These are phyloP conservation scores for Lathyrus aphaca DNA, from an alignment of 306 rosid genomes.

Conservation along the genomic window DNA sequence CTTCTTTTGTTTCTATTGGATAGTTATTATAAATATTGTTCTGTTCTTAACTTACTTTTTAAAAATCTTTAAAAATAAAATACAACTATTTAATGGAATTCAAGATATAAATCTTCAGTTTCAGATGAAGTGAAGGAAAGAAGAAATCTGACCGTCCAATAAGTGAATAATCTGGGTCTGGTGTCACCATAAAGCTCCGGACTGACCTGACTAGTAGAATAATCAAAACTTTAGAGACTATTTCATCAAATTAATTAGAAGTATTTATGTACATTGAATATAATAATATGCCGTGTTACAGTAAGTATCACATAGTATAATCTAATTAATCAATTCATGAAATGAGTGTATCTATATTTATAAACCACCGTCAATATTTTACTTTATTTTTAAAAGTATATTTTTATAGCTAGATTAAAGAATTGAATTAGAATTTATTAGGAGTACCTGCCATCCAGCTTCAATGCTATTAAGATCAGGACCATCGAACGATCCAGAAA, in stretches of 20 bases:
- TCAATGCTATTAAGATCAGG: slow-evolving; percentile 96
- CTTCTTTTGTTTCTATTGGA: no score
- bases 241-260: slow-evolving; percentile 2
- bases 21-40: no score
- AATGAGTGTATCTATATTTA: background rate
- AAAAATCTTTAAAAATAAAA: no score
- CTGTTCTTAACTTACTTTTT: no score
- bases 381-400: no score
- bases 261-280: background rate
- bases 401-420: background rate
- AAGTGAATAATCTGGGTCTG: slow-evolving; percentile 91
- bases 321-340: slow-evolving; percentile 9
- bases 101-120: no score
- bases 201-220: slow-evolving; percentile 99
- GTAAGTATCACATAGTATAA: background rate
- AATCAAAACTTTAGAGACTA: slow-evolving; percentile 61
- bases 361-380: background rate
- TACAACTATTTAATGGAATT: no score
- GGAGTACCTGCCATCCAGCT: slow-evolving; percentile 98
- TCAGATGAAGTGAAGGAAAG: background rate
- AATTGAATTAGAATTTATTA: slow-evolving; percentile 21
- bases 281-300: background rate
- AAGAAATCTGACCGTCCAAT: slow-evolving; percentile 76
- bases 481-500: slow-evolving; percentile 94
- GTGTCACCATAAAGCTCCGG: slow-evolving; percentile 99